Evolutionary conservation across 768 basidiomycete species (phyloP), one percentile per base, ranked within the genome.

Genomic region (Boletus coccyginus): DNA sequence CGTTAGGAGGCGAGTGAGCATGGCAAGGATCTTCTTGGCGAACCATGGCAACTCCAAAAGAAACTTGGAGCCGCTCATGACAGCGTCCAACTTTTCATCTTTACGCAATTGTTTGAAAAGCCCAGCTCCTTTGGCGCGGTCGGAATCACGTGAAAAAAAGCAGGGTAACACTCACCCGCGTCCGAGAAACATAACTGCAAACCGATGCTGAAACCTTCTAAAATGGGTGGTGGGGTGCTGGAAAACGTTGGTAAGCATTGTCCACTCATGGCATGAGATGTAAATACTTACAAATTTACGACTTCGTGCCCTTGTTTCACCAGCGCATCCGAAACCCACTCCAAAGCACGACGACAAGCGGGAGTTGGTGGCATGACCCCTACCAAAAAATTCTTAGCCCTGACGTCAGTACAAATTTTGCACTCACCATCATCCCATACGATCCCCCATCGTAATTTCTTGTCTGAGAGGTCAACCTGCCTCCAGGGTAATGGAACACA

Each of bases 181-280:
- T 86, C 84, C 5, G 80, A 74, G 65, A 86, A 84, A 33, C 79
- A 66, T 19, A 85, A 66, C 57, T 84, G 79, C 59, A 84, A 77
- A 11, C 80, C 83, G 32, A 81, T 74, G 50, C 74, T 71, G 21
- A 83, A 66, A n/a, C 82, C 79, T 44, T 78, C 74, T n/a, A 70
- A 59, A 27, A 84, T 73, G 48, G 76, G 67, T n/a, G 84, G 84
- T 29, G 83, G 73, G 11, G 57, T 61, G 51, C 77, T 78, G 40
- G 16, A 42, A 27, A n/a, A 47, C 2, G 4, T 36, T 38, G 19
- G 33, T 50, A 27, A 45, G 35, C 24, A 35, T 17, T 3, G 11
- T 14, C 33, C 35, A 19, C 14, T 24, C 11, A 47, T 19, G 13
- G 24, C 17, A 58, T n/a, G 16, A 32, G 8, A 53, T 6, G n/a